Evolutionary conservation across 768 basidiomycete species (phyloP).

Genomic region (Tulasnella sp.): DNA sequence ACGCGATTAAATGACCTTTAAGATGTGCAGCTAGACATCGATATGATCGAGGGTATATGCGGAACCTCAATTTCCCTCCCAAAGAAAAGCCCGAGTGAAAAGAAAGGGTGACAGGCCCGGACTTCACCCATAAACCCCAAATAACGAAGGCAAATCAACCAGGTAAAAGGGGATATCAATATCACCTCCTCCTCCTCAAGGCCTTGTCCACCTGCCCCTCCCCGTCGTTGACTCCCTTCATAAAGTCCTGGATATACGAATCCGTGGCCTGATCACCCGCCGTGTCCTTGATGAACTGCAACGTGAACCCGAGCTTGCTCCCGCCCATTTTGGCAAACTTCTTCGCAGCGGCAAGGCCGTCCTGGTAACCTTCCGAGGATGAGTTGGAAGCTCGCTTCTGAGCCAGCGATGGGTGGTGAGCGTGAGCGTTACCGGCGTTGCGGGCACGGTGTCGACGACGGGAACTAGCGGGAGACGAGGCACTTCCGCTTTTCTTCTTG

Average conservation of each 20-base stretch:
- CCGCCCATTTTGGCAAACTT: conserved; percentile 39
- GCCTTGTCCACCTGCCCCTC: conserved; percentile 24
- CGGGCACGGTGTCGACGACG: conserved; percentile 6
- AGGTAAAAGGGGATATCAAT: no score
- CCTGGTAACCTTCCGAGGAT: conserved; percentile 32
- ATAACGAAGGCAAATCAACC: no score
- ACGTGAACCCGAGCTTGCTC: conserved; percentile 49
- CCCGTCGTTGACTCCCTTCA: conserved; percentile 38
- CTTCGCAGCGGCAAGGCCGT: conserved; percentile 46
- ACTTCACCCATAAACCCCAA: neutral
- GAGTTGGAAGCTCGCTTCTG: neutral
- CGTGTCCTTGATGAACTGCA: conserved; percentile 33
- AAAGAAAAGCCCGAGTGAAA: neutral
- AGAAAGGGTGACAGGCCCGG: neutral
- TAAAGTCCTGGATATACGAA: conserved; percentile 37
- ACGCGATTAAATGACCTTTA: no score
- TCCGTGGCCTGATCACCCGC: conserved; percentile 29
- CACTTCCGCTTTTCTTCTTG: neutral
- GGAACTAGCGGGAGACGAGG: neutral
- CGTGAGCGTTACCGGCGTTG: neutral
- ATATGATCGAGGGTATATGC: neutral
- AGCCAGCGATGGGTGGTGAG: neutral
- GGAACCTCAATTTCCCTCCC: neutral
- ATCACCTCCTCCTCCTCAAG: conserved; percentile 9
- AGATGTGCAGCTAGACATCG: neutral